Conservation (phyloP, 495 filamentous ascomycete genomes). For the Hypoxylon lienhwacheense region DNA sequence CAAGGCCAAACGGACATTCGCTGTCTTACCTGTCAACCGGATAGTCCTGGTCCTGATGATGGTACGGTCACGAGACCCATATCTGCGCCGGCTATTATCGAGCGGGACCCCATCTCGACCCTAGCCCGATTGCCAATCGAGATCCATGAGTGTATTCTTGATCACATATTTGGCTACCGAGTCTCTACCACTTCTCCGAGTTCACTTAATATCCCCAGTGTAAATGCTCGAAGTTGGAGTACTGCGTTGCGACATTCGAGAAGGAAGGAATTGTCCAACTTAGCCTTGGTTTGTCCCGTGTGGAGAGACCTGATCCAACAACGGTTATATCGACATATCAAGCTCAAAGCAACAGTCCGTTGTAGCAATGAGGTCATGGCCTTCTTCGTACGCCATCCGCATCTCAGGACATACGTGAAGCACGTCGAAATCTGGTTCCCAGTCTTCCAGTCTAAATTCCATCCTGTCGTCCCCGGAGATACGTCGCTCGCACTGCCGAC, state of each 20-base stretch:
- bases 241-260: constrained; percentile 67
- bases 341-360: constrained; percentile 67
- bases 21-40: constrained; percentile 43
- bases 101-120: constrained; percentile 39
- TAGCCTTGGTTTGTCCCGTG: constrained; percentile 62
- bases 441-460: constrained; percentile 62
- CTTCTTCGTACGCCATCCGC: constrained; percentile 61
- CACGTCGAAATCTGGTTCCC: constrained; percentile 76
- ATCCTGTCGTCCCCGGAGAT: constrained; percentile 37
- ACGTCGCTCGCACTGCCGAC: constrained; percentile 50
- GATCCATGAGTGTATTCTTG: constrained; percentile 70
- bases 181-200: constrained; percentile 58
- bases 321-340: constrained; percentile 71
- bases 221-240: constrained; percentile 60
- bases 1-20: constrained; percentile 46
- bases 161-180: constrained; percentile 68
- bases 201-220: constrained; percentile 47
- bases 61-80: constrained; percentile 27
- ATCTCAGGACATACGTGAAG: constrained; percentile 64
- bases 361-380: constrained; percentile 56
- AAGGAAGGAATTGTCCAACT: constrained; percentile 63
- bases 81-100: constrained; percentile 21
- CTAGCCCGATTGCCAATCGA: constrained; percentile 65
- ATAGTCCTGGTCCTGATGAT: constrained; percentile 32
- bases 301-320: constrained; percentile 69